A percentile compares a stretch with the other conserved stretches of the same genome.
Evolutionary conservation across 1,284 basidiomycete genomes (phyloP).

Genomic region (Microbotryum intermedium): DNA sequence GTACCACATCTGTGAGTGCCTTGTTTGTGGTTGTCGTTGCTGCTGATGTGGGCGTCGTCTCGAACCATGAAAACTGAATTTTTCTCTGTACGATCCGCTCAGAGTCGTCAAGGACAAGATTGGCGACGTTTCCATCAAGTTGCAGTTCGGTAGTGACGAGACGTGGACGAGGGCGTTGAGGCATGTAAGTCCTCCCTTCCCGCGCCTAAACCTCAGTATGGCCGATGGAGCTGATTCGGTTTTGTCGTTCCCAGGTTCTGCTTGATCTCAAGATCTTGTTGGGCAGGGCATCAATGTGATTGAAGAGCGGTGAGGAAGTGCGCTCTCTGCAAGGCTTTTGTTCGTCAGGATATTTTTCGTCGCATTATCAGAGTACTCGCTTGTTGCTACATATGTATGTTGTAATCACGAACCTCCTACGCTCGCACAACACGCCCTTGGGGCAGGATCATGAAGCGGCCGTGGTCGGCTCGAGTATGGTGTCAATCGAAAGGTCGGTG

Average conservation of each 20-base stretch:
- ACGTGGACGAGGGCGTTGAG: constrained; percentile 88
- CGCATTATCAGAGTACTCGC: too few species aligned
- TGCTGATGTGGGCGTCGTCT: background rate
- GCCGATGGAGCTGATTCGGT: constrained; percentile 9
- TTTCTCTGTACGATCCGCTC: background rate
- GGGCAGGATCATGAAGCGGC: too few species aligned
- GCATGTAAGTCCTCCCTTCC: constrained; percentile 54
- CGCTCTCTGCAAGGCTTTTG: too few species aligned
- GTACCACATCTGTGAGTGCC: constrained; percentile 70
- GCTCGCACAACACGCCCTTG: too few species aligned
- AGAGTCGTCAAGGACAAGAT: constrained; percentile 92
- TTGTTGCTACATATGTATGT: too few species aligned
- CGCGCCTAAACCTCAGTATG: constrained; percentile 36
- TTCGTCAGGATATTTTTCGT: too few species aligned
- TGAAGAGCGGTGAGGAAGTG: background rate
- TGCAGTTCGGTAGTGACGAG: constrained; percentile 83
- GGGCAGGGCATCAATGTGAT: constrained; percentile 16
- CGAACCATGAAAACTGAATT: background rate
- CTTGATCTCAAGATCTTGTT: constrained; percentile 29
- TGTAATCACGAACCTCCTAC: too few species aligned
- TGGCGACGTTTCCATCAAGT: constrained; percentile 84
- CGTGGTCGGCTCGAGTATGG: too few species aligned
- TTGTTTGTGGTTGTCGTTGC: background rate
- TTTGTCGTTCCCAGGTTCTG: constrained; percentile 11
- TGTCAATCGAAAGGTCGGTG: too few species aligned